Conservation (phyloP, 306 rosid genomes). For the Trifolium pratense region DNA sequence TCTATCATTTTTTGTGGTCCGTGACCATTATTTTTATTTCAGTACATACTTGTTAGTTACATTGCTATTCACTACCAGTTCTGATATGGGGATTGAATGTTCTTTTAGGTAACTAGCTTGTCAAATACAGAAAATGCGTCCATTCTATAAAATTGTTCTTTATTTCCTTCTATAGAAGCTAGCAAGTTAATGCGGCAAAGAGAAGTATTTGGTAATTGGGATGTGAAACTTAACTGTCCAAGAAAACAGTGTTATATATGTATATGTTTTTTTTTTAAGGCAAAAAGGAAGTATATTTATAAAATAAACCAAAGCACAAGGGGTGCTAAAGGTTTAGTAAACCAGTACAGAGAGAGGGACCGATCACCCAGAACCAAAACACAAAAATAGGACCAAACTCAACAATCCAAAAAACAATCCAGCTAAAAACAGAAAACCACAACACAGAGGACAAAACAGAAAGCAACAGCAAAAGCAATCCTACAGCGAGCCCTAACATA, state of each 20-base stretch:
- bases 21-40: not conserved
- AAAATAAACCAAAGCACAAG: too few relatives aligned
- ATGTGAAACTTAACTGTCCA: not conserved
- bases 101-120: not conserved
- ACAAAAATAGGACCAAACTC: too few relatives aligned
- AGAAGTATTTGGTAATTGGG: not conserved
- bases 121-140: not conserved
- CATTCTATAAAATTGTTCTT: not conserved
- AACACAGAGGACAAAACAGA: too few relatives aligned
- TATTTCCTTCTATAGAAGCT: conserved; percentile 11
- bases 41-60: not conserved
- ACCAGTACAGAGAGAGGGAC: too few relatives aligned
- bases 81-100: not conserved
- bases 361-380: too few relatives aligned
- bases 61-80: not conserved
- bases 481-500: too few relatives aligned
- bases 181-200: not conserved
- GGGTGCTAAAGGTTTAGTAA: too few relatives aligned
- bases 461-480: too few relatives aligned
- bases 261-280: too few relatives aligned
- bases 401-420: too few relatives aligned
- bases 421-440: too few relatives aligned
- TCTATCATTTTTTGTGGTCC: not conserved
- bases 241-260: not conserved
- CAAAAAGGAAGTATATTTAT: too few relatives aligned